Base-by-base conservation (phyloP, 352 stramenopile species). In the Phytophthora vignae region DNA sequence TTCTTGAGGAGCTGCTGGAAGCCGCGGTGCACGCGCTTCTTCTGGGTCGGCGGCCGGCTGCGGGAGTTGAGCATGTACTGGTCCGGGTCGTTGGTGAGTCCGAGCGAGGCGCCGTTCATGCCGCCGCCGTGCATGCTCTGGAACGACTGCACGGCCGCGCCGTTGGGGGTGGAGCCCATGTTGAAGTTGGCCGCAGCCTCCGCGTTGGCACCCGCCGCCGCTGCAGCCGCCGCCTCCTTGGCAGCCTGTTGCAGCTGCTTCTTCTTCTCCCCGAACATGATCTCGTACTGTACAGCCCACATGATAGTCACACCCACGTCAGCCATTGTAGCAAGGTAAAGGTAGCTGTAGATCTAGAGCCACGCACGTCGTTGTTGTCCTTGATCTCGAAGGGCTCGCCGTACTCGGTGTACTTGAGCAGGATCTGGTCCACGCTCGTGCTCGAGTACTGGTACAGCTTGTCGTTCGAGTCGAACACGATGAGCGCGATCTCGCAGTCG, bases 361-460 rank as follows among this genome's bases (percentile, higher is more conserved):
- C 4, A 87, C 84, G 64, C 71, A 95, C 88, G 60, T 95, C 88
- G 59, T 78, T 88, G 72, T 95, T 95, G 75, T 93, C 84, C 68
- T 95, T 95, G 61, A 77, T 87, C 69, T 95, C 88, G 64, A 90
- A 93, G 4, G 88, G 88, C 60, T 95, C 86, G 44, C 83, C 85
- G 60, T 94, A 95, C 73, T 95, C 88, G 17, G 88, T 95, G 68
- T 95, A 95, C 72, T 94, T 94, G 55, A 95, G 84, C 59, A 95
- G 53, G 59, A 95, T 95, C 69, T 94, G 86, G 57, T 95, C 88
- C 17, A 95, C 88, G 54, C 86, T 80, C 5, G 82, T 91, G 66
- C 88, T 95, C 65, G 86, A 90, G 73, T 95, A 95, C 59, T 95
- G 88, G 58, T 91, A 93, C 7, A 95, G 74, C 62, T 95, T 95